Evolutionary conservation across 768 basidiomycete species (phyloP).

Genomic region (Suillus spraguei): DNA sequence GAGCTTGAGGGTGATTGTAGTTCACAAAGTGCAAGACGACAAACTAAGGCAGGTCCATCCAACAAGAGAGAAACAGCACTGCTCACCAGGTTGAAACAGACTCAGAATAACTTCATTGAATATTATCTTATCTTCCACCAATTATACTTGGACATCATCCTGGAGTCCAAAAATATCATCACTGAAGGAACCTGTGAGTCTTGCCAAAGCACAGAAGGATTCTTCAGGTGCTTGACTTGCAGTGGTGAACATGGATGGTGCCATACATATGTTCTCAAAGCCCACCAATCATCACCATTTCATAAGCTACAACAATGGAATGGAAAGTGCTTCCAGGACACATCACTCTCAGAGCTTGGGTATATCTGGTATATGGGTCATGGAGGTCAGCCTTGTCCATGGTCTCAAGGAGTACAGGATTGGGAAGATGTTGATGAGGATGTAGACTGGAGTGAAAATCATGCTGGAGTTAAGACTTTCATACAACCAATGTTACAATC

Average conservation of each 20-base stretch:
- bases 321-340: no score
- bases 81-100: slow-evolving; percentile 1
- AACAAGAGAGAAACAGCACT: not conserved
- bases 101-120: slow-evolving; percentile 12
- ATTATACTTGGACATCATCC: not conserved
- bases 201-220: not conserved
- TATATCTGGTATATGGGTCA: no score
- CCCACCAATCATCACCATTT: no score
- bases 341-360: no score
- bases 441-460: no score
- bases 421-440: no score
- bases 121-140: not conserved
- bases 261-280: no score
- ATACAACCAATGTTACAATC: no score
- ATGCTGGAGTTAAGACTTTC: no score
- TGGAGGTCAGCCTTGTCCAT: no score
- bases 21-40: not conserved
- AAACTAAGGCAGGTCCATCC: not conserved
- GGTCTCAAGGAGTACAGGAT: no score
- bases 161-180: not conserved
- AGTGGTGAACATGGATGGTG: slow-evolving; percentile 11
- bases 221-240: slow-evolving; percentile 8
- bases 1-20: not conserved
- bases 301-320: no score
- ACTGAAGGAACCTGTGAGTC: not conserved